Evolutionary conservation across 2,329 filamentous ascomycete genomes (phyloP), one percentile per base, ranked within the genome.

Genomic region (Neofusicoccum kwambonambiense): DNA sequence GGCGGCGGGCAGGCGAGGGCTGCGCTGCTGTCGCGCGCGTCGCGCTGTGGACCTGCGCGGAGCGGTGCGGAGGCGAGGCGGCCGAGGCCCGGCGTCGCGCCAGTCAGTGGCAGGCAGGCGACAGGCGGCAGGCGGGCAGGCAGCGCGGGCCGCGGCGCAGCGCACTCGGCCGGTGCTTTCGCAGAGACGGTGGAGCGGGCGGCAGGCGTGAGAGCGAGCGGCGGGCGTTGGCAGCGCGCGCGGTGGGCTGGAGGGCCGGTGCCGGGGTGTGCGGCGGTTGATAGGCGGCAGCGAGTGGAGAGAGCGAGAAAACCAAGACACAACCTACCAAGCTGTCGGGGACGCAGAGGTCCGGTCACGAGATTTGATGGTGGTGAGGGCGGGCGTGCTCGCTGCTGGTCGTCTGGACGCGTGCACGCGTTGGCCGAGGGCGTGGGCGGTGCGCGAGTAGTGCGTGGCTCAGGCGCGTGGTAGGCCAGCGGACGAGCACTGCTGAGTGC

Each of bases 301-400:
- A 67, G 49, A 52, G 57, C 27, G 39, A 49, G 31, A 50, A 62
- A 64, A 61, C 64, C 68, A 66, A 65, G 60, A 67, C 61, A 65
- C 39, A 65, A 74, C 75, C 74, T 76, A 77, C 74, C 70, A 70
- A 74, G 70, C 69, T 65, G 66, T 64, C 67, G 72, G 68, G 72
- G 73, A 74, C 75, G 75, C 73, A 66, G 52, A 67, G 66, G 37
- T 60, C 65, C 66, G 69, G 73, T 77, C 75, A 76, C 74, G 74
- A 73, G 74, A 73, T 74, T 71, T 69, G 50, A 37, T 50, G 58
- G 65, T 66, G 57, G 57, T 61, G 57, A 60, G 56, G 56, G 39
- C 56, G 41, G 39, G 22, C 22, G 35, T n/a, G 51, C 51, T 34
- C n/a, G 51, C 51, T 39, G 51, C 51, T 17, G 19, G 34, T 17